Percentiles rank a stretch among this genome's conserved stretches.
These are phyloP conservation scores for Suhomyces xylopsoci DNA, from an alignment of 805 yeast genomes.

Conservation along the genomic window DNA sequence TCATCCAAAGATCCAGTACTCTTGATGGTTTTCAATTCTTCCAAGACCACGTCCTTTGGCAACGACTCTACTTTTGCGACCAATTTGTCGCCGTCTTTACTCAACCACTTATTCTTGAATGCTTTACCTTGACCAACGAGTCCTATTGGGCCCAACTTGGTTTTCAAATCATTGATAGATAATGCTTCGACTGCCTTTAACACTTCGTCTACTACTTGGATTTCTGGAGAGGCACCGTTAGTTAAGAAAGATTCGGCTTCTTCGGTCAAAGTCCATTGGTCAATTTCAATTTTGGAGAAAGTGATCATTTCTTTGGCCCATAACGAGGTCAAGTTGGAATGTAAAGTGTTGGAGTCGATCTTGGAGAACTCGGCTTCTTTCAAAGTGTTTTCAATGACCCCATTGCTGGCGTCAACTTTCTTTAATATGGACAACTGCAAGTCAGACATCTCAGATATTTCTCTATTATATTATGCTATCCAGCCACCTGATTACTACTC, in stretches of 20 bases:
- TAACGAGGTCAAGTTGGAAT: slow-evolving; percentile 83
- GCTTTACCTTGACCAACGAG: slow-evolving; percentile 96
- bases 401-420: slow-evolving; percentile 53
- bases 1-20: slow-evolving; percentile 55
- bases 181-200: slow-evolving; percentile 72
- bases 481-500: not conserved
- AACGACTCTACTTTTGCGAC: slow-evolving; percentile 54
- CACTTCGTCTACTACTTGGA: slow-evolving; percentile 71
- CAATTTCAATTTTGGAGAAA: slow-evolving; percentile 70
- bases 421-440: slow-evolving; percentile 63
- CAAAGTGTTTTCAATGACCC: slow-evolving; percentile 62
- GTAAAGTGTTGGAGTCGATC: slow-evolving; percentile 60
- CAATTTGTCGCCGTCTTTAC: slow-evolving; percentile 79
- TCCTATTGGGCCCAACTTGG: slow-evolving; percentile 78
- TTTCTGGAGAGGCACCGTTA: slow-evolving; percentile 84
- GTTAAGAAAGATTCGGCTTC: slow-evolving; percentile 80
- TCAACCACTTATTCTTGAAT: slow-evolving; percentile 95
- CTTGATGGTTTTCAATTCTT: slow-evolving; percentile 56
- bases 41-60: slow-evolving; percentile 68
- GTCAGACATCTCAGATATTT: slow-evolving; percentile 53
- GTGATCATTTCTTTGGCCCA: slow-evolving; percentile 78
- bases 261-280: slow-evolving; percentile 67
- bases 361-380: slow-evolving; percentile 57
- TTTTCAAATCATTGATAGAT: slow-evolving; percentile 70
- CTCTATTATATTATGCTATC: not conserved